A percentile compares a stretch with the other conserved stretches of the same genome.
Evolutionary conservation across 352 stramenopile species (phyloP).

Genomic region (Globisporangium solare): DNA sequence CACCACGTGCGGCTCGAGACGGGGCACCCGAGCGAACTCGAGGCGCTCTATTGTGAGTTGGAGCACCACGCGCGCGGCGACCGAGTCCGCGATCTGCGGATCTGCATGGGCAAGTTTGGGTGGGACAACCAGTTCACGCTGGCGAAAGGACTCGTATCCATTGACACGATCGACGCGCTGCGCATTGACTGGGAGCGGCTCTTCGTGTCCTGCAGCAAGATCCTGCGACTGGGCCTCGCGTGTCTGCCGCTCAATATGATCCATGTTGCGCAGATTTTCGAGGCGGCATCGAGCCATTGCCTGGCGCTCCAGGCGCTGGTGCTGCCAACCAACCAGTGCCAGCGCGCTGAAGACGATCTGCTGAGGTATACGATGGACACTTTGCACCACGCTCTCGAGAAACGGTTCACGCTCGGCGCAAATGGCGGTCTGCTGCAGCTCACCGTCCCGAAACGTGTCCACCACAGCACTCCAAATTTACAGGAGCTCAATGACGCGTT

Average conservation of each 20-base stretch:
- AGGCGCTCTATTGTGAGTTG: constrained; percentile 1
- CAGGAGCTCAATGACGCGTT: constrained; percentile 12
- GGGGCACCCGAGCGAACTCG: background rate
- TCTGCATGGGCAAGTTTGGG: constrained; percentile 8
- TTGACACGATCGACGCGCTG: background rate
- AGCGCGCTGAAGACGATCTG: constrained; percentile 5
- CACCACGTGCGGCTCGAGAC: constrained; percentile 1
- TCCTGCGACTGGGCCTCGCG: constrained; percentile 4
- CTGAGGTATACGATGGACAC: background rate
- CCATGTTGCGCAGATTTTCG: constrained; percentile 3
- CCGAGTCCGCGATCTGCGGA: background rate
- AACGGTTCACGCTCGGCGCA: constrained; percentile 8
- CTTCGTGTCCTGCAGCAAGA: background rate
- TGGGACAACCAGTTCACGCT: constrained; percentile 4
- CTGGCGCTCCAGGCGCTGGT: constrained; percentile 7
- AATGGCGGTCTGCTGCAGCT: constrained; percentile 19
- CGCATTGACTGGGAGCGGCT: constrained; percentile 8
- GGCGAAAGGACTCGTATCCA: background rate
- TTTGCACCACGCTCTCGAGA: constrained; percentile 14
- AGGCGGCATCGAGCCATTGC: constrained; percentile 8
- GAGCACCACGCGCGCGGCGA: background rate
- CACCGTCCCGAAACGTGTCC: constrained; percentile 18
- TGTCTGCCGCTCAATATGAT: constrained; percentile 2
- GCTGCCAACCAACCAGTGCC: background rate
- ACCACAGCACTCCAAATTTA: constrained; percentile 1